Base-by-base conservation (phyloP, 306 rosid species). In the Rubus idaeus region DNA sequence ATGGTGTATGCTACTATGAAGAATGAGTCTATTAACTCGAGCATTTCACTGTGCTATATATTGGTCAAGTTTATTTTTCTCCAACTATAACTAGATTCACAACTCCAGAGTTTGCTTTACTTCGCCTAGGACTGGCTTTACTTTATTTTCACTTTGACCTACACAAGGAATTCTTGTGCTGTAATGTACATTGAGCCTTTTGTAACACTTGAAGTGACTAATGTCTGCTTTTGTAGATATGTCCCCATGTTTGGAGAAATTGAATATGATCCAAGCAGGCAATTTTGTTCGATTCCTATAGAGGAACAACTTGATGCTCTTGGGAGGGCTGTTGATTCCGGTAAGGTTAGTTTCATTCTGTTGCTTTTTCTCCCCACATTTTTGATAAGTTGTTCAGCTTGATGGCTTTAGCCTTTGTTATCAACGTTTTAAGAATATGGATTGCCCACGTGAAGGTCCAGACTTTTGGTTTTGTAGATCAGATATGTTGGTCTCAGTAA, bases 241-340 rank as follows among this genome's bases (percentile, higher is more conserved):
- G 91, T 90, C 82, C 98, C 96, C 67, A 92, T 92, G 98, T 92
- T 94, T 83, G 95, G 96, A 82, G 93, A 92, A 84, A 92, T 84
- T 4, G 96, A 92, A 68, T 95, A 92, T 77, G 94, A 92, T 79
- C 93, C 96, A 5, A 77, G 52, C 68, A 83, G 74, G 45, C 96
- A 90, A 71, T 90, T 89, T 74, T 16, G 62, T 79, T 85, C 96
- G 3, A 70, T 94, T 83, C 68, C 91, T 77, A 77, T 92, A 74
- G 90, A 89, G 69, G 97, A 88, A 79, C 97, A 92, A 81, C 89
- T 94, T 80, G 90, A 86, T 75, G 90, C 93, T 72, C 89, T 92
- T 76, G 81, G 89, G 65, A 79, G 58, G 78, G 93, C 94, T 41
- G 87, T 87, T 80, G 80, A 75, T 79, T 87, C 85, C 67, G 97